Conservation (phyloP, 2,329 filamentous ascomycete genomes). For the Xylaria sp. region DNA sequence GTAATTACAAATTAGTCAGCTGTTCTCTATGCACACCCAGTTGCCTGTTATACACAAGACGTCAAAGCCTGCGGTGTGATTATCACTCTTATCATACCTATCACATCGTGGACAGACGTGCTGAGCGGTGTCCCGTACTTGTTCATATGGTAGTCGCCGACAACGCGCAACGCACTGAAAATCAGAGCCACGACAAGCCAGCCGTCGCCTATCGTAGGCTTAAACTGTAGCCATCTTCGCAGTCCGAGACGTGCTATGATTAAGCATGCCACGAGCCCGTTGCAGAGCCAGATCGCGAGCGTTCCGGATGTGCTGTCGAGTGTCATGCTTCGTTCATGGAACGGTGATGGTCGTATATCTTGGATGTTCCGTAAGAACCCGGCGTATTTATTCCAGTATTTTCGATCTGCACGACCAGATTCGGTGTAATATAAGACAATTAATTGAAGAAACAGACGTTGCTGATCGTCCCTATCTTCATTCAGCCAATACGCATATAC, state of each 20-base stretch:
- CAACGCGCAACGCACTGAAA: conserved; percentile 25
- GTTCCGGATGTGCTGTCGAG: not conserved
- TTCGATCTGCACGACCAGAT: not conserved
- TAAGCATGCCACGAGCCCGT: conserved; percentile 7
- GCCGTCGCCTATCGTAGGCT: conserved; percentile 27
- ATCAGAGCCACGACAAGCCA: conserved; percentile 29
- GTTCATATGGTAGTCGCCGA: conserved; percentile 23
- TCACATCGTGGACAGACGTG: conserved; percentile 1
- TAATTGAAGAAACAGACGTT: not conserved
- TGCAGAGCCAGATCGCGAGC: conserved; percentile 31
- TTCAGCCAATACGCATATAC: not conserved
- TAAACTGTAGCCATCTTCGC: conserved; percentile 18
- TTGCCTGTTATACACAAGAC: not conserved
- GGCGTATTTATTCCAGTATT: too few species aligned
- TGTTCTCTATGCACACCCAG: not conserved
- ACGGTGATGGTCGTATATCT: not conserved
- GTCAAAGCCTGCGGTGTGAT: not conserved
- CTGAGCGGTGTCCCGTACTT: conserved; percentile 27
- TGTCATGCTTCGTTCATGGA: not conserved
- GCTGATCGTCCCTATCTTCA: not conserved
- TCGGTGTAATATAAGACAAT: not conserved
- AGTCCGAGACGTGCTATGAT: conserved; percentile 27
- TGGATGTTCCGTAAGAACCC: not conserved
- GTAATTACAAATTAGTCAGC: not conserved
- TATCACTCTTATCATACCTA: conserved; percentile 12